Conservation (phyloP, 2,329 filamentous ascomycete genomes). For the Rosellinia necatrix region DNA sequence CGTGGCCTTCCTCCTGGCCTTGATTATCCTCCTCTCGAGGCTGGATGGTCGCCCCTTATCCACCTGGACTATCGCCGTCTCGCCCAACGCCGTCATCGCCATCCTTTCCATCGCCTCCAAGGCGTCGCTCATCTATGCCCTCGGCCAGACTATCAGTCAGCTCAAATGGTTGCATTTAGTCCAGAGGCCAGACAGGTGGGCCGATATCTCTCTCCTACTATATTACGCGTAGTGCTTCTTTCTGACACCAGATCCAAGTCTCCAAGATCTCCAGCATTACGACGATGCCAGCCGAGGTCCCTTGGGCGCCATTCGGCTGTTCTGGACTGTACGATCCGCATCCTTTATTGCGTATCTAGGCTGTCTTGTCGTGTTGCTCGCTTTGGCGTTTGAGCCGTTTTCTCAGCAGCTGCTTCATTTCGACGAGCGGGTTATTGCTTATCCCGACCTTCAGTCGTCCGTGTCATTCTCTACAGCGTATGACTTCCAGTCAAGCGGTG, state of each 20-base stretch:
- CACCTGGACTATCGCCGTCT: constrained; percentile 18
- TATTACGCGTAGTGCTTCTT: neutral
- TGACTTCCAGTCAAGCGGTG: constrained; percentile 6
- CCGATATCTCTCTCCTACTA: neutral
- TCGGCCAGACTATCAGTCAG: constrained; percentile 18
- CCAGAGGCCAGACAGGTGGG: constrained; percentile 15
- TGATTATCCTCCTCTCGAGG: constrained; percentile 22
- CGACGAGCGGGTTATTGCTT: constrained; percentile 7
- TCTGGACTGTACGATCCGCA: constrained; percentile 14
- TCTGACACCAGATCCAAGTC: constrained; percentile 5
- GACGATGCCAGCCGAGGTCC: constrained; percentile 24
- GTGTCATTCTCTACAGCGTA: constrained; percentile 16
- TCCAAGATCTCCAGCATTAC: constrained; percentile 16
- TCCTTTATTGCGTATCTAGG: constrained; percentile 14
- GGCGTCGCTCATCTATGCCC: constrained; percentile 18
- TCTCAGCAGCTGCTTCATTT: constrained; percentile 23
- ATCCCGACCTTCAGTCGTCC: constrained; percentile 6
- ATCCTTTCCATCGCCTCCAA: constrained; percentile 25
- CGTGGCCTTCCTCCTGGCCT: constrained; percentile 11
- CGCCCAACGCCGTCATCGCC: constrained; percentile 21
- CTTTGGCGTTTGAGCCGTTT: constrained; percentile 22
- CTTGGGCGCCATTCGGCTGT: constrained; percentile 19
- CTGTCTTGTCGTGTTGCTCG: constrained; percentile 12
- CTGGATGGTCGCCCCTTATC: constrained; percentile 16
- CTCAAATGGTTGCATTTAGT: constrained; percentile 22